Evolutionary conservation across 2,329 filamentous ascomycete genomes (phyloP).

Genomic region (Cladosporium sp.): DNA sequence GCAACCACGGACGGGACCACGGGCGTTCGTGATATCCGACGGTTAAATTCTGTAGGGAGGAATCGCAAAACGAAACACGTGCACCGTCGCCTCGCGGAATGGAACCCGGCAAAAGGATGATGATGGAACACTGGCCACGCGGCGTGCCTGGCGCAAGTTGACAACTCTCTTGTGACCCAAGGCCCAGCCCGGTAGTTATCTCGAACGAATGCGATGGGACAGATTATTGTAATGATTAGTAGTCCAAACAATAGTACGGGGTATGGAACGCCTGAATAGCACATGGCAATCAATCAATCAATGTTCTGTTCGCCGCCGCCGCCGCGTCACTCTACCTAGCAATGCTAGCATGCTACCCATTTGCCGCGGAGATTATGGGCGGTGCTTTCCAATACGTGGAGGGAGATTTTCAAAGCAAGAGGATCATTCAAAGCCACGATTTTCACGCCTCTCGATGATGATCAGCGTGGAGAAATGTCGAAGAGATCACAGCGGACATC

Average conservation of each 20-base stretch:
- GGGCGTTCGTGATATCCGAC: no score
- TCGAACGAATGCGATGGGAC: background rate
- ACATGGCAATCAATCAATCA: background rate
- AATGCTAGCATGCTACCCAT: no score
- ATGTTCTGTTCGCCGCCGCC: background rate
- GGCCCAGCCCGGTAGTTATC: background rate
- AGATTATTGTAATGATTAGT: background rate
- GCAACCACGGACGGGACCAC: background rate
- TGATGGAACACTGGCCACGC: background rate
- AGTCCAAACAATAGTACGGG: background rate
- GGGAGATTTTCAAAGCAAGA: background rate
- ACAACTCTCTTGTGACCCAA: background rate
- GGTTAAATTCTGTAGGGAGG: no score
- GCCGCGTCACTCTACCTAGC: background rate
- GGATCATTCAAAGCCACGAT: background rate
- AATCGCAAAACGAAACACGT: background rate
- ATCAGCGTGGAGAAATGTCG: background rate
- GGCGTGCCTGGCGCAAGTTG: background rate
- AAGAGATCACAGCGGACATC: background rate
- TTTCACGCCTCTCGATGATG: background rate
- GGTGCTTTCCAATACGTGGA: background rate
- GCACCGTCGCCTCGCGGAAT: background rate
- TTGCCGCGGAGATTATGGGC: background rate
- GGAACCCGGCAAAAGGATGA: background rate
- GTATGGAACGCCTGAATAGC: background rate